Percentiles rank a stretch among this genome's conserved stretches.
These are phyloP conservation scores for Myxozyma mucilagina DNA, from an alignment of 805 yeast genomes.

Conservation along the genomic window DNA sequence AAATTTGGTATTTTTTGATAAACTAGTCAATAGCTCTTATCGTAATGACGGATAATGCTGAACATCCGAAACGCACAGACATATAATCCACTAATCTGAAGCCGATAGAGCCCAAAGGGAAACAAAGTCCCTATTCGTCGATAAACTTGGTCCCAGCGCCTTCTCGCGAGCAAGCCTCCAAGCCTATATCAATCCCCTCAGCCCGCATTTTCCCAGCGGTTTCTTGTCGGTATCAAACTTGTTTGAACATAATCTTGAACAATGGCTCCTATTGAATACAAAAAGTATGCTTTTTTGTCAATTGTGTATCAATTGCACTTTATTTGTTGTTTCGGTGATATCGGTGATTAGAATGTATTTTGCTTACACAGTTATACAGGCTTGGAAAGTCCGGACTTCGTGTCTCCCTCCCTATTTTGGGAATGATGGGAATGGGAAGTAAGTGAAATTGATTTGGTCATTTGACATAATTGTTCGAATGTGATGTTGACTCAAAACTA, in stretches of 20 bases:
- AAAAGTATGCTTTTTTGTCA: neutral
- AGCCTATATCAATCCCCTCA: neutral
- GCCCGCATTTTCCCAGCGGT: neutral
- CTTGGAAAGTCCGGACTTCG: conserved; percentile 24
- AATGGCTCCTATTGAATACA: conserved; percentile 4
- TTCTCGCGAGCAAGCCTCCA: neutral
- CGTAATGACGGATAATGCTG: too few species aligned
- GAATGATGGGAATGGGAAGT: conserved; percentile 20
- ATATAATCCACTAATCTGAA: too few species aligned
- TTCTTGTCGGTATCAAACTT: neutral
- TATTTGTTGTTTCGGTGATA: neutral
- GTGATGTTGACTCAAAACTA: neutral
- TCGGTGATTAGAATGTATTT: neutral
- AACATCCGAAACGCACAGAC: too few species aligned
- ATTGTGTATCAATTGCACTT: neutral
- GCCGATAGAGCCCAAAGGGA: neutral
- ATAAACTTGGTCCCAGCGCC: conserved; percentile 3
- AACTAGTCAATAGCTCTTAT: too few species aligned
- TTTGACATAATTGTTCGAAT: neutral
- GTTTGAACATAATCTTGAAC: neutral
- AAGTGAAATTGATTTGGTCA: neutral
- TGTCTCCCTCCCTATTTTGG: conserved; percentile 22
- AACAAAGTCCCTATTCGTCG: neutral
- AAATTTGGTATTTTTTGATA: too few species aligned
- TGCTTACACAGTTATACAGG: neutral